Conservation (phyloP, 345 rosid genomes). For the Orychophragmus violaceus region DNA sequence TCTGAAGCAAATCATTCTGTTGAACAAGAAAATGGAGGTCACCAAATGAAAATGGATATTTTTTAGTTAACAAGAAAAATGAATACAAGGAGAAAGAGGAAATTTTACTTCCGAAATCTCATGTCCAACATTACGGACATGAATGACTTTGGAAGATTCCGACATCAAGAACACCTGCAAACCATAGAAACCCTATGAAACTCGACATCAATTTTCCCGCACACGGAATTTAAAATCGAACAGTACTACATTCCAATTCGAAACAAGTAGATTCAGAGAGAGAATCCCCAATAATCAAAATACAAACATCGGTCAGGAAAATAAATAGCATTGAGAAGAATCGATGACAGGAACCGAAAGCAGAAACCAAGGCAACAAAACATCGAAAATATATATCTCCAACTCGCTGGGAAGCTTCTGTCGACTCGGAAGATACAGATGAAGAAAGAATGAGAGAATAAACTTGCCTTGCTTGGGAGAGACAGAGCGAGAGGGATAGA, state of each 20-base stretch:
- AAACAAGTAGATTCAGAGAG: not conserved
- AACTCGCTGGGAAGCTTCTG: not conserved
- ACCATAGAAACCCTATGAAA: not conserved
- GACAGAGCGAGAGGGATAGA: conserved; percentile 3
- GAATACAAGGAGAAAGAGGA: not conserved
- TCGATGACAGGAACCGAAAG: no score
- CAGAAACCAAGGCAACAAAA: no score
- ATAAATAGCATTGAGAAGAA: no score
- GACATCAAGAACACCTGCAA: conserved; percentile 46
- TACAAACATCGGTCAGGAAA: no score
- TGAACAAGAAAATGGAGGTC: not conserved
- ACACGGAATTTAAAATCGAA: no score
- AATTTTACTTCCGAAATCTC: conserved; percentile 86
- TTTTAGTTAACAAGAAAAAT: no score
- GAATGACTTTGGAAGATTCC: conserved; percentile 97
- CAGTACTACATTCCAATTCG: not conserved
- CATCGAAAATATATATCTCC: no score
- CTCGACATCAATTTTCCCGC: not conserved
- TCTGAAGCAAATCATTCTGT: conserved; percentile 95
- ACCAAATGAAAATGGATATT: not conserved
- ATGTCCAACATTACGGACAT: conserved; percentile 95
- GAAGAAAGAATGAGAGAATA: conserved; percentile 7
- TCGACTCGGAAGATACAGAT: not conserved
- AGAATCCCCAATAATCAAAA: not conserved
- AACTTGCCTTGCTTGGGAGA: conserved; percentile 21